Evolutionary conservation across 257 asterid genomes (phyloP).

Genomic region (Ajuga chamaepitys): DNA sequence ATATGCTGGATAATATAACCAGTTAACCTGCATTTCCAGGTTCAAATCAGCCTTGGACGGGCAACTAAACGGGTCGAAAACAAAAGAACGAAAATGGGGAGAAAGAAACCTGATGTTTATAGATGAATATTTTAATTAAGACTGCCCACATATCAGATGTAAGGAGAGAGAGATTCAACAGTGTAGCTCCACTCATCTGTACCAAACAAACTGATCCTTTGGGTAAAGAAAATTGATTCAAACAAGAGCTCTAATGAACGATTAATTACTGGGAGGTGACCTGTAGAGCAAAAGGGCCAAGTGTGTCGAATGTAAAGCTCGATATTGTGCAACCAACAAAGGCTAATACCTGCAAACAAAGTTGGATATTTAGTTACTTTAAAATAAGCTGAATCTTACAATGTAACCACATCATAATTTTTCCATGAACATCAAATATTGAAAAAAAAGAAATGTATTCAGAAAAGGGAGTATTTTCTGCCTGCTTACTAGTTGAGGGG

Average conservation of each 20-base stretch:
- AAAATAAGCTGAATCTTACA: neutral
- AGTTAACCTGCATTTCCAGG: conserved; percentile 49
- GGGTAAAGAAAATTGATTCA: too few relatives aligned
- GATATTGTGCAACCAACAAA: conserved; percentile 40
- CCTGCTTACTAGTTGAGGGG: conserved; percentile 39
- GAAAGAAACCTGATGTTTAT: conserved; percentile 46
- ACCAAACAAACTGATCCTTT: neutral
- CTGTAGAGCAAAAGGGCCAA: conserved; percentile 19
- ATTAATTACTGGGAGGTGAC: conserved; percentile 12
- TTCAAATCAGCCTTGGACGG: too few relatives aligned
- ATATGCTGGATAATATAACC: conserved; percentile 60
- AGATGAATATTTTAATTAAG: conserved; percentile 51
- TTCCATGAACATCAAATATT: neutral
- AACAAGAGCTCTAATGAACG: too few relatives aligned
- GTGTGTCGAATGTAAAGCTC: conserved; percentile 48
- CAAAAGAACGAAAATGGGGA: neutral
- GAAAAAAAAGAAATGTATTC: neutral
- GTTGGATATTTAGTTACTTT: neutral
- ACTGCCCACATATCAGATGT: conserved; percentile 91
- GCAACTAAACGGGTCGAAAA: too few relatives aligned
- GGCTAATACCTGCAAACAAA: conserved; percentile 30
- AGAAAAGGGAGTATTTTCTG: too few relatives aligned
- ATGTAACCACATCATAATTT: too few relatives aligned
- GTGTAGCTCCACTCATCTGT: conserved; percentile 74
- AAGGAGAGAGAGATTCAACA: conserved; percentile 69